A percentile compares a stretch with the other conserved stretches of the same genome.
Conservation (phyloP, 2,329 filamentous ascomycete species). For the Aspergillus fijiensis region DNA sequence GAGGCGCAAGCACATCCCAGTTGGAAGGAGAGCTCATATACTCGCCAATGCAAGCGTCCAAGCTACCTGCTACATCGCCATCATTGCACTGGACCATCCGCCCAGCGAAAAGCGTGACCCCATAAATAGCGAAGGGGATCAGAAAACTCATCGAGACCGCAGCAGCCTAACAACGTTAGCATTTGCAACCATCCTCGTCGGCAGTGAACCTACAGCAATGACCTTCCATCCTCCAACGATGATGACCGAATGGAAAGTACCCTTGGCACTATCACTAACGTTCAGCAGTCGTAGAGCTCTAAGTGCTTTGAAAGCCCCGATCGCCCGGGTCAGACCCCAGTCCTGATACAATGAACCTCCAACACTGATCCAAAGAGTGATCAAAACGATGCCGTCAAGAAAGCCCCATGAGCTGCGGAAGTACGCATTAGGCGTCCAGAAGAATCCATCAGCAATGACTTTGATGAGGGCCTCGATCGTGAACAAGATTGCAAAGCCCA, state of each 20-base stretch:
- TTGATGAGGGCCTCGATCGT: constrained; percentile 85
- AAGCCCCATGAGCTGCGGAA: constrained; percentile 95
- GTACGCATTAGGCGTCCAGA: constrained; percentile 97
- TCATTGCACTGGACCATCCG: constrained; percentile 81
- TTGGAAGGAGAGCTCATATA: constrained; percentile 73
- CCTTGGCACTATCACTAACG: constrained; percentile 89
- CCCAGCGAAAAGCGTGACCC: constrained; percentile 87
- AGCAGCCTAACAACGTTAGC: constrained; percentile 57
- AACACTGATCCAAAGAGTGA: constrained; percentile 96
- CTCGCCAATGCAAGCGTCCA: constrained; percentile 77
- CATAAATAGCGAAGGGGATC: constrained; percentile 96
- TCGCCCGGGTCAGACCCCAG: constrained; percentile 80
- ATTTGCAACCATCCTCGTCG: background rate
- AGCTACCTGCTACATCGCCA: constrained; percentile 54
- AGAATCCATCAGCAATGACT: constrained; percentile 88
- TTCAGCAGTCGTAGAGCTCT: constrained; percentile 89
- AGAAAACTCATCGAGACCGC: constrained; percentile 92
- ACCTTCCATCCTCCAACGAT: constrained; percentile 94
- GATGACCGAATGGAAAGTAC: constrained; percentile 96
- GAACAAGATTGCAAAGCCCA: constrained; percentile 86
- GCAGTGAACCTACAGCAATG: constrained; percentile 61
- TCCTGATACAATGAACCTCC: constrained; percentile 77
- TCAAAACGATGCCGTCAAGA: constrained; percentile 85
- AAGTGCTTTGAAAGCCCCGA: constrained; percentile 95
- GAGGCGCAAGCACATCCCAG: constrained; percentile 81